Conservation (phyloP, 2,329 filamentous ascomycete species). For the Canariomyces notabilis region DNA sequence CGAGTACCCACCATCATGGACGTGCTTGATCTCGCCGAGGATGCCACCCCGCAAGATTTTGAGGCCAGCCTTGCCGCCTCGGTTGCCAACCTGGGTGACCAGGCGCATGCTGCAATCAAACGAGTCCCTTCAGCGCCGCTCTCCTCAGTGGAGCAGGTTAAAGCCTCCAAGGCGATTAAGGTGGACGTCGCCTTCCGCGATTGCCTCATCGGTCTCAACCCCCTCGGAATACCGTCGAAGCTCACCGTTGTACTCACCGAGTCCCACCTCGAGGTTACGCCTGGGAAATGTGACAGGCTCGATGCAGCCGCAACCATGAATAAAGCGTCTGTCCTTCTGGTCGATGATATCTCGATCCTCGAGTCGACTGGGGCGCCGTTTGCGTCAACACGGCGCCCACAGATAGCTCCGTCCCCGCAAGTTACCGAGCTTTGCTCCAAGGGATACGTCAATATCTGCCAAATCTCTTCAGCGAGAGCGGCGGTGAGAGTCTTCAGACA, state of each 20-base stretch:
- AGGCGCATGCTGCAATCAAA: slow-evolving; percentile 48
- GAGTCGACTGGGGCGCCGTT: slow-evolving; percentile 38
- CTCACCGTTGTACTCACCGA: slow-evolving; percentile 74
- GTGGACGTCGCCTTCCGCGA: slow-evolving; percentile 74
- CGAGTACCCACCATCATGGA: slow-evolving; percentile 79
- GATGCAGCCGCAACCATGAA: slow-evolving; percentile 63
- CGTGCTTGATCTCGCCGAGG: slow-evolving; percentile 63
- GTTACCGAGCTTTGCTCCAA: slow-evolving; percentile 53
- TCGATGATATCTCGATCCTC: slow-evolving; percentile 62
- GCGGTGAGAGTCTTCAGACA: slow-evolving; percentile 55
- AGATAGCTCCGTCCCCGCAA: slow-evolving; percentile 43
- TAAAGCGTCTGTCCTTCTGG: slow-evolving; percentile 77
- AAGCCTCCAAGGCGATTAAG: slow-evolving; percentile 48
- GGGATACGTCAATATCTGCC: slow-evolving; percentile 83
- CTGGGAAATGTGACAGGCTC: slow-evolving; percentile 62
- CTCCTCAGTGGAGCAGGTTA: slow-evolving; percentile 23
- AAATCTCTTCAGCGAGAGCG: slow-evolving; percentile 75
- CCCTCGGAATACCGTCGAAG: slow-evolving; percentile 69
- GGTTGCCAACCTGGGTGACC: slow-evolving; percentile 68
- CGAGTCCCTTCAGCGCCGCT: slow-evolving; percentile 26
- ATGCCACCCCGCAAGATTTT: slow-evolving; percentile 66
- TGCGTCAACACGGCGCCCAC: slow-evolving; percentile 31
- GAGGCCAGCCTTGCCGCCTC: slow-evolving; percentile 73
- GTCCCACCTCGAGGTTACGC: slow-evolving; percentile 61
- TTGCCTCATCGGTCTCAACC: slow-evolving; percentile 80